These are phyloP conservation scores for Asterella californica DNA, from an alignment of 225 moss, liverwort and hornwort species.

Conservation along the genomic window DNA sequence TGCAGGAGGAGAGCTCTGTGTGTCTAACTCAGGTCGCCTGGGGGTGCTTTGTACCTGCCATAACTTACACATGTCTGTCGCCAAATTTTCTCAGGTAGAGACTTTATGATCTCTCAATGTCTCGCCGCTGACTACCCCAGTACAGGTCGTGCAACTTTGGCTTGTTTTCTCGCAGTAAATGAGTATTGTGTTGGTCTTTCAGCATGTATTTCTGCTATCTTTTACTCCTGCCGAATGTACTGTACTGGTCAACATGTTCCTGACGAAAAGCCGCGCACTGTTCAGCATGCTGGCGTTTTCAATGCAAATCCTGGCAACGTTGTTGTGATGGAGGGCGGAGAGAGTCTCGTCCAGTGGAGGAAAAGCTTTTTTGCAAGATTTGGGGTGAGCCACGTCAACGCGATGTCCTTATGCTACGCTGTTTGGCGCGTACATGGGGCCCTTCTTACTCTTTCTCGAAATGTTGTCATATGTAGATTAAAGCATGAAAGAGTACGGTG, in stretches of 20 bases:
- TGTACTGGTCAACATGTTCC: not conserved
- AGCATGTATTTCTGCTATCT: not conserved
- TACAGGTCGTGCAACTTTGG: not conserved
- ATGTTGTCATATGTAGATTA: too few relatives aligned
- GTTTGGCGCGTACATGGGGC: too few relatives aligned
- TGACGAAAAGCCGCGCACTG: not conserved
- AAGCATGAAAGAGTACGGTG: too few relatives aligned
- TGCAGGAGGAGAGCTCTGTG: conserved; percentile 78
- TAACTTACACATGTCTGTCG: conserved; percentile 69
- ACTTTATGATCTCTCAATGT: not conserved
- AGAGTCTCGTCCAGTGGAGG: conserved; percentile 80
- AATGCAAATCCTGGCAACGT: conserved; percentile 68
- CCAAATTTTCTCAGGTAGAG: conserved; percentile 75
- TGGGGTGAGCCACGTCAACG: conserved; percentile 43
- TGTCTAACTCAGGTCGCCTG: conserved; percentile 70
- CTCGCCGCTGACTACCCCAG: not conserved
- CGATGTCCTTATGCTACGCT: too few relatives aligned
- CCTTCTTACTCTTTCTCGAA: too few relatives aligned
- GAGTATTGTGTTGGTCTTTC: not conserved
- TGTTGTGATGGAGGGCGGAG: conserved; percentile 58
- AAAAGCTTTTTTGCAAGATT: conserved; percentile 63
- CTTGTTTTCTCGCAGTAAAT: too few relatives aligned
- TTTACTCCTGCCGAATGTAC: not conserved
- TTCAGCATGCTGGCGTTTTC: conserved; percentile 74
- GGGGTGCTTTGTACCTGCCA: conserved; percentile 89